Evolutionary conservation across 2,329 filamentous ascomycete genomes (phyloP).

Genomic region (Ophiostoma quercus): DNA sequence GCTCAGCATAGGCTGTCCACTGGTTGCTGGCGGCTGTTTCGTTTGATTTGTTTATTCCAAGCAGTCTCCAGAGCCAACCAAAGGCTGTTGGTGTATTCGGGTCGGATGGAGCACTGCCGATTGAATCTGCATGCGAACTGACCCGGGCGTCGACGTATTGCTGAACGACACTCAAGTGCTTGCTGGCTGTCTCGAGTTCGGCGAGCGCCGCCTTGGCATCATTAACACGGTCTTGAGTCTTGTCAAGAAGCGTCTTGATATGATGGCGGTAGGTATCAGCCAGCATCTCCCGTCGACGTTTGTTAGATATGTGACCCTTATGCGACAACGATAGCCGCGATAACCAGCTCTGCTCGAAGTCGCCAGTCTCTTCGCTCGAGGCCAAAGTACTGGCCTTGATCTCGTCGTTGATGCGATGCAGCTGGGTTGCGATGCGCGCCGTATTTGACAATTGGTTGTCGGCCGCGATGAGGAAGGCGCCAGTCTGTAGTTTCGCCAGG

Average conservation of each 20-base stretch:
- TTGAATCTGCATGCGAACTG: background rate
- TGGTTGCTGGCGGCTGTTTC: background rate
- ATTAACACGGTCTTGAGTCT: constrained; percentile 61
- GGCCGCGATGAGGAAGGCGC: constrained; percentile 19
- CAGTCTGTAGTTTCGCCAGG: constrained; percentile 21
- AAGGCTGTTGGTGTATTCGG: background rate
- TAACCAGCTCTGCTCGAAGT: background rate
- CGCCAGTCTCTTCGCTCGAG: constrained; percentile 27
- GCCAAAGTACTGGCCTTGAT: background rate
- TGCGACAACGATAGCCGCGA: background rate
- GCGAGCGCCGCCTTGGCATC: constrained; percentile 64
- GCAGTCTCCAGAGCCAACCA: constrained; percentile 13
- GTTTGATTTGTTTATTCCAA: background rate
- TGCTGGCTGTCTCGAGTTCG: constrained; percentile 63
- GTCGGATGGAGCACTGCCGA: background rate
- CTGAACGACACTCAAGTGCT: constrained; percentile 63
- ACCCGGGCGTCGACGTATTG: constrained; percentile 55
- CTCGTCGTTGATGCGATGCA: constrained; percentile 16
- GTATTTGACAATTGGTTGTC: constrained; percentile 21
- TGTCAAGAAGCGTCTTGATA: constrained; percentile 62
- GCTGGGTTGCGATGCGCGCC: constrained; percentile 22
- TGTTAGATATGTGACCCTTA: constrained; percentile 21
- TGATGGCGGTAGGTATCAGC: constrained; percentile 72
- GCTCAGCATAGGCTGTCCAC: constrained; percentile 20
- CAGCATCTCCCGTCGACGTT: constrained; percentile 42